These are phyloP conservation scores for Rhodotorula mucilaginosa DNA, from an alignment of 1,284 basidiomycete genomes.

Conservation along the genomic window DNA sequence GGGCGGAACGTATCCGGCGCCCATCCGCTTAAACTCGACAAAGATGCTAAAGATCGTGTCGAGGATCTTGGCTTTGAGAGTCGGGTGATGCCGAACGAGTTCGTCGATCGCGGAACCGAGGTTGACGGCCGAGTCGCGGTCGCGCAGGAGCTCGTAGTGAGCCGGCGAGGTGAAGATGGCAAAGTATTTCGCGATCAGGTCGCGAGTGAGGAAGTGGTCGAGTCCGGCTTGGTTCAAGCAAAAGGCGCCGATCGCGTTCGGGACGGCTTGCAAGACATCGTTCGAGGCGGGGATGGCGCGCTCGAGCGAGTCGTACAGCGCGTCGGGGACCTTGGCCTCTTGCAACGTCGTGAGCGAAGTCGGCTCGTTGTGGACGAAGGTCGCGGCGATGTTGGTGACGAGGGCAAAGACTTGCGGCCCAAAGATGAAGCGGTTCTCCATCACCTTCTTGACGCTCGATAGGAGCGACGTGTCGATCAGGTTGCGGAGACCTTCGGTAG, in stretches of 20 bases:
- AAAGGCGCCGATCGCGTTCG: conserved; percentile 93
- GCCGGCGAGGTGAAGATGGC: conserved; percentile 79
- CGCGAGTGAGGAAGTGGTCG: conserved; percentile 70
- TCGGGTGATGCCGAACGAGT: conserved; percentile 91
- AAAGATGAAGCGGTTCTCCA: conserved; percentile 76
- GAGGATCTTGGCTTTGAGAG: conserved; percentile 75
- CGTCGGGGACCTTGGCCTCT: conserved; percentile 84
- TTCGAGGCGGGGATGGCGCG: conserved; percentile 65
- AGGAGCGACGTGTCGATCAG: conserved; percentile 88
- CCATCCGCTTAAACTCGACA: conserved; percentile 68
- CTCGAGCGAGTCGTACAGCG: conserved; percentile 82
- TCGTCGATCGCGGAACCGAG: conserved; percentile 91
- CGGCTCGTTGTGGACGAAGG: conserved; percentile 98
- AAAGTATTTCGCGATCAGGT: conserved; percentile 79
- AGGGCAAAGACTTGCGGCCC: conserved; percentile 82
- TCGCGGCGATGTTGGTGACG: conserved; percentile 94
- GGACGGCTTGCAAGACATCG: conserved; percentile 84
- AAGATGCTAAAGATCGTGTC: conserved; percentile 69
- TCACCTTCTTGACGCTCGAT: conserved; percentile 81
- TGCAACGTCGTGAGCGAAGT: conserved; percentile 90
- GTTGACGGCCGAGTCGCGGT: conserved; percentile 86
- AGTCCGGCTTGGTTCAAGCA: conserved; percentile 91
- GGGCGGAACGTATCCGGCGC: conserved; percentile 57
- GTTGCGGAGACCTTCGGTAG: conserved; percentile 88
- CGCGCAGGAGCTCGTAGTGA: conserved; percentile 80